These are phyloP conservation scores for Alopecurus myosuroides DNA, from an alignment of 176 grass and related monocot species.

Conservation along the genomic window DNA sequence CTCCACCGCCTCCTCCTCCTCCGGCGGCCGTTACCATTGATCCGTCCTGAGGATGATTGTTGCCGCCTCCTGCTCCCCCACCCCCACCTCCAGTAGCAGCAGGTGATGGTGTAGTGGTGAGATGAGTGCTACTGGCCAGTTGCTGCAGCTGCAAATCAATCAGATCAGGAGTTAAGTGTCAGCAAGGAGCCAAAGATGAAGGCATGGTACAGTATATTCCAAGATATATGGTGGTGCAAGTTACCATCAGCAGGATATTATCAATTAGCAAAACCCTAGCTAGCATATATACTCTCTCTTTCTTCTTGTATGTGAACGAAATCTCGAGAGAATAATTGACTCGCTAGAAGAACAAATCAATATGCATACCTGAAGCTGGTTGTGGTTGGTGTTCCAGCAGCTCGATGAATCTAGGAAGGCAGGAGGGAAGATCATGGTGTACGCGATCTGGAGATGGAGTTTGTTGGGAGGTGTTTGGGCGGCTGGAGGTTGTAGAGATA, in stretches of 20 bases:
- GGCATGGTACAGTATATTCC: background rate
- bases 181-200: background rate
- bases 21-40: background rate
- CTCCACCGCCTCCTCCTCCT: background rate
- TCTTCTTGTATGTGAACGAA: background rate
- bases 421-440: conserved; percentile 43
- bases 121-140: background rate
- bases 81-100: background rate
- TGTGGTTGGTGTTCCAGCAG: conserved; percentile 43
- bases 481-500: conserved; percentile 27
- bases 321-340: background rate
- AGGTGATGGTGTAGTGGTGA: background rate
- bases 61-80: background rate
- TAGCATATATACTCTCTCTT: background rate
- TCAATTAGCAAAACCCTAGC: conserved; percentile 1
- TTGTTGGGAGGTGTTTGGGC: background rate
- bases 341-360: background rate
- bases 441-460: background rate
- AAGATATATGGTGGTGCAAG: background rate
- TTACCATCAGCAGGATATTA: background rate
- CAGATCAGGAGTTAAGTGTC: background rate
- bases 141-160: conserved; percentile 21
- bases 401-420: conserved; percentile 41
- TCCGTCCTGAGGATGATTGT: background rate
- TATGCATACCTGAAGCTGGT: conserved; percentile 38